Base-by-base conservation (phyloP, 495 filamentous ascomycete genomes). In the Aspergillus campestris region DNA sequence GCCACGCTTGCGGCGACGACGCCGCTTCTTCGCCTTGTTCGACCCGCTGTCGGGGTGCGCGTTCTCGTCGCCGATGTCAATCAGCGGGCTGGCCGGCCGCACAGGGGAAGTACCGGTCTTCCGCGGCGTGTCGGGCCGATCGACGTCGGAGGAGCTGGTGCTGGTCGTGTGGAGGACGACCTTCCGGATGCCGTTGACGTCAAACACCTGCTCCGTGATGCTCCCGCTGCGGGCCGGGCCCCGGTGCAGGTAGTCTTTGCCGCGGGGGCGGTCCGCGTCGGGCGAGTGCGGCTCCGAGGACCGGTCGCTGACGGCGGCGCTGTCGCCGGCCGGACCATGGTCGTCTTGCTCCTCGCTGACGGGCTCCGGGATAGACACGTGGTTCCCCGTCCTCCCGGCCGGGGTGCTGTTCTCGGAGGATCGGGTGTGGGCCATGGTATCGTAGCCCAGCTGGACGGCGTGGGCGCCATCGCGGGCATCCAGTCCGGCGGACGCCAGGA, bases 131-230 rank as follows among this genome's bases (percentile, higher is more conserved):
- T 11, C 32, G 32, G 42, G 43, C 9, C 42, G 42, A 34, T 71
- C 70, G 4, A 45, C 49, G 1, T 70, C 65, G 0, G 68, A 72
- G 4, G 69, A 71, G 34, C 70, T 73, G 30, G 72, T 75, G 53
- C 74, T 79, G 13, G 74, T 83, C 33, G 83, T 80, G 51, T 90
- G 84, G 33, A 95, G 75, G 8, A 95, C 80, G 8, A 92, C 79
- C 66, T 95, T 95, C 34, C 83, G 81, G 30, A 94, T 75, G 2
- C 89, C 89, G 36, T 84, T 83, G 8, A 84, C 71, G 59, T 94
- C 87, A 32, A 94, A 68, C 13, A 89, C 75, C 55, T 89, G 89
- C 64, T 94, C 88, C 0, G 87, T 91, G 55, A 95, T 94, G 61
- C 83, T 89, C 8, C 89, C 89, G 52, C 84, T 89, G 31, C 87